Base-by-base conservation (phyloP, 2,329 filamentous ascomycete species). In the Fusarium pseudonygamai region DNA sequence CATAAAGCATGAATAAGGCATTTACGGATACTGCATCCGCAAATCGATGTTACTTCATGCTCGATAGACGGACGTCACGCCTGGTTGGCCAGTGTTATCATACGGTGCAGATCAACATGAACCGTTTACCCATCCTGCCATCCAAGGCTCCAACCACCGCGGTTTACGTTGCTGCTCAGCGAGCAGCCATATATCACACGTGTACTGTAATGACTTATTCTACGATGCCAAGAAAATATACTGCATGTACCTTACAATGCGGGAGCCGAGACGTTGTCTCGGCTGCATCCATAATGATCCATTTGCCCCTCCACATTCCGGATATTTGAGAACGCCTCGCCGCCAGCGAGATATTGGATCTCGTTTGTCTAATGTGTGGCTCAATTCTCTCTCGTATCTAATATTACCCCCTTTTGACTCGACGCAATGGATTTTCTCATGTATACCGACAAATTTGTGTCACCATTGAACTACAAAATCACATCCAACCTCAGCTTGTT, bases 261-360 rank as follows among this genome's bases (percentile, higher is more conserved):
- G 49, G 57, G 58, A 69, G 64, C 47, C 47, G 49, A 61, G 26
- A 63, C 37, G 47, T 32, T 22, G 40, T 65, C 60, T 59, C 47
- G 43, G 61, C 32, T 53, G n/a, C 39, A 53, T 36, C 32, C n/a
- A n/a, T n/a, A n/a, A n/a, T n/a, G n/a, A n/a, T n/a, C n/a, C 47
- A 50, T 69, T 39, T 56, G 26, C 46, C 30, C 60, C 60, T 64
- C 66, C 64, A 60, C 55, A 47, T 40, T 60, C 66, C 49, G 36
- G 45, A 28, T 34, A 24, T 24, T 61, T 24, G 32, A 57, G 47
- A 53, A 49, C 52, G 62, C 67, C 67, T 74, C 49, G 50, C 52
- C 56, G 24, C 34, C 37, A 55, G 50, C 62, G 64, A 73, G 49
- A 71, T 71, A 71, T 71, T 73, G 46, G 46, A 68, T 74, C 55